A percentile compares a stretch with the other conserved stretches of the same genome.
Evolutionary conservation across 2,329 filamentous ascomycete genomes (phyloP).

Genomic region (Penicillium sumatraense): DNA sequence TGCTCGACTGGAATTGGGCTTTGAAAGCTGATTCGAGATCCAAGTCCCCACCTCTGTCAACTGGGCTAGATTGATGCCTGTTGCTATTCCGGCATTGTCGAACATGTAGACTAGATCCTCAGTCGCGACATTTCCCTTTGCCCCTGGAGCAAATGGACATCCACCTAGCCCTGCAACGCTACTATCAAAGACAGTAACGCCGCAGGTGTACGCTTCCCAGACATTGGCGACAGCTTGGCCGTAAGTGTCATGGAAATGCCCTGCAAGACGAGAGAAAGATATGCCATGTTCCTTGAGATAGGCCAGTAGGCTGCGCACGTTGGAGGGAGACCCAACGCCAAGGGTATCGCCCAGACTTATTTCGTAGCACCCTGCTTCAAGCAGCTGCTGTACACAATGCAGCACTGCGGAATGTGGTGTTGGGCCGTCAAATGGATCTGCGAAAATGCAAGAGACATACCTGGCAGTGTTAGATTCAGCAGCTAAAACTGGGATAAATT

Average conservation of each 20-base stretch:
- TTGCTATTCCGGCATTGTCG: conserved; percentile 66
- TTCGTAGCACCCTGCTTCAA: conserved; percentile 89
- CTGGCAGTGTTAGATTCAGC: conserved; percentile 20
- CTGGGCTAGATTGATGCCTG: conserved; percentile 68
- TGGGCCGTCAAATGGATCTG: conserved; percentile 57
- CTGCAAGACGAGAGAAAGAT: conserved; percentile 70
- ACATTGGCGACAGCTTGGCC: conserved; percentile 84
- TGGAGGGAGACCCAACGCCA: conserved; percentile 73
- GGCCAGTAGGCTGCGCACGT: conserved; percentile 36
- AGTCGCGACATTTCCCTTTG: conserved; percentile 83
- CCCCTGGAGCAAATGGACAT: conserved; percentile 83
- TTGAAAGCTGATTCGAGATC: conserved; percentile 60
- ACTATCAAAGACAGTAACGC: conserved; percentile 77
- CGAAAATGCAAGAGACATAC: conserved; percentile 49
- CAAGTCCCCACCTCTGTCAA: conserved; percentile 72
- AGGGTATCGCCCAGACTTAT: conserved; percentile 90
- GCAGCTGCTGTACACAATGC: conserved; percentile 60
- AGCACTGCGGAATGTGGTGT: conserved; percentile 56
- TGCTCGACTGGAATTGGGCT: conserved; percentile 27
- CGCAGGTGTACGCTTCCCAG: conserved; percentile 75
- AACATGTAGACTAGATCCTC: conserved; percentile 80
- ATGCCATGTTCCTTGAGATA: conserved; percentile 56
- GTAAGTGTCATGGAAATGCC: conserved; percentile 91
- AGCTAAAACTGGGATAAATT: too few species aligned
- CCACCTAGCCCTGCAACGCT: conserved; percentile 81